Conservation (phyloP, 371 early-diverging fungal genomes). For the Mucor lusitanicus region DNA sequence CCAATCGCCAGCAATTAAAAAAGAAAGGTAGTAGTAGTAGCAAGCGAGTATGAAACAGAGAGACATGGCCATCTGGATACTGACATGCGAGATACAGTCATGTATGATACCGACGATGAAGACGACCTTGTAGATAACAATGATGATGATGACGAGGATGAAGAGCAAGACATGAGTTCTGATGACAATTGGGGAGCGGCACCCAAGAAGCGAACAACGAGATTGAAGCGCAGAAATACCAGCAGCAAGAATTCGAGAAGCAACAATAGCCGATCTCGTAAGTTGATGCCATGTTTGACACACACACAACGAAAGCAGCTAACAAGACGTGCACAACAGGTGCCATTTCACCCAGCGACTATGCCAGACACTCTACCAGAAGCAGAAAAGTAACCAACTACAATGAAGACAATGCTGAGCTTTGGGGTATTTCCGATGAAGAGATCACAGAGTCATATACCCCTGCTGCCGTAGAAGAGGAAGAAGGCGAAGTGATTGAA, state of each 20-base stretch:
- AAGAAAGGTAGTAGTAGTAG: conserved; percentile 3
- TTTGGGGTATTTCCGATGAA: conserved; percentile 50
- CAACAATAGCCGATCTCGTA: background rate
- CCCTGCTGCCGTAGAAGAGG: conserved; percentile 32
- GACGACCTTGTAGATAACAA: background rate
- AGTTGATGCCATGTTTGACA: background rate
- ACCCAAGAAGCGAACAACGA: conserved; percentile 3
- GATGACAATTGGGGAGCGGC: conserved; percentile 18
- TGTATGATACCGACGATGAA: conserved; percentile 2
- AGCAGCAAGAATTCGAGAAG: background rate
- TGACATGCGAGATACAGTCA: background rate
- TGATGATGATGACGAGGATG: background rate
- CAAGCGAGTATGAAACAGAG: background rate
- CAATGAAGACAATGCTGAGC: conserved; percentile 48
- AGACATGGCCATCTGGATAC: background rate
- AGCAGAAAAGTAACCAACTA: conserved; percentile 51
- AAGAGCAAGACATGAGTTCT: background rate
- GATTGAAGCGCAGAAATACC: background rate
- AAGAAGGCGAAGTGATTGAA: conserved; percentile 69
- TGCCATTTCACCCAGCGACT: conserved; percentile 34
- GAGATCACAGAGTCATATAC: conserved; percentile 25
- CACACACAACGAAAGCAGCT: background rate
- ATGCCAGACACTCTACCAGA: conserved; percentile 52
- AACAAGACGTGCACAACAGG: background rate
- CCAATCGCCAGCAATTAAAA: background rate